These are phyloP conservation scores for Nevesoporus exiguus DNA, from an alignment of 768 basidiomycete genomes.

Conservation along the genomic window DNA sequence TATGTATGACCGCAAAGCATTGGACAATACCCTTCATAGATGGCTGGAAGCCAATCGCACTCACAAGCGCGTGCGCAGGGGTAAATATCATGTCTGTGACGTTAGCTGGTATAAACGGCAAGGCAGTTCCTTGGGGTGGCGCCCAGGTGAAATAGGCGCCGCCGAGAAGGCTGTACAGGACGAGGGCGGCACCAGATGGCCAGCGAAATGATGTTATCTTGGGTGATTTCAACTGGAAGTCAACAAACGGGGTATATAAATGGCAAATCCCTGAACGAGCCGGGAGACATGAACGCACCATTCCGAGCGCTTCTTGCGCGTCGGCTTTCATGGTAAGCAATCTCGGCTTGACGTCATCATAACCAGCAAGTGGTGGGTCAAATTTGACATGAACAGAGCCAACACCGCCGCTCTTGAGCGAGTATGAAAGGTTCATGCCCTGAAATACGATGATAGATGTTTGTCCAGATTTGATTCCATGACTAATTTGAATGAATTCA, in stretches of 20 bases:
- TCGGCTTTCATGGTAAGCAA: neutral
- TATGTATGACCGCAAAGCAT: slow-evolving; percentile 12
- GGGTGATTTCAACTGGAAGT: neutral
- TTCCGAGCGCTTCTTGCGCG: neutral
- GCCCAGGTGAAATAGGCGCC: slow-evolving; percentile 17
- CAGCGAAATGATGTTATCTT: slow-evolving; percentile 26
- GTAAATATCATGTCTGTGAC: slow-evolving; percentile 14
- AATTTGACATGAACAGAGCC: slow-evolving; percentile 52
- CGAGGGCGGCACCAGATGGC: slow-evolving; percentile 34
- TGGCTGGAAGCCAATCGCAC: slow-evolving; percentile 17
- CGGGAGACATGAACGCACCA: slow-evolving; percentile 35
- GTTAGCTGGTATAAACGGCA: slow-evolving; percentile 15
- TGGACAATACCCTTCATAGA: slow-evolving; percentile 10
- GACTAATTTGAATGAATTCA: slow-evolving; percentile 21
- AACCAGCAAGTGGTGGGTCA: slow-evolving; percentile 55
- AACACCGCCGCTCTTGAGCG: slow-evolving; percentile 45
- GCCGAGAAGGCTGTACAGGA: slow-evolving; percentile 15
- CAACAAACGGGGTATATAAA: slow-evolving; percentile 38
- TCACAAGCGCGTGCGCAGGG: slow-evolving; percentile 19
- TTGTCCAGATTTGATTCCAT: neutral
- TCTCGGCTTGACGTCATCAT: neutral
- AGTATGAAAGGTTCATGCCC: slow-evolving; percentile 72
- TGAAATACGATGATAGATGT: slow-evolving; percentile 21
- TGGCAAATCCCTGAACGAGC: neutral
- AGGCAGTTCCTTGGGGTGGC: slow-evolving; percentile 18